Percentiles rank a stretch among this genome's conserved stretches.
phyloP scores from a whole-genome alignment of 2,329 filamentous ascomycete species.

The Penicillium janthinellum region DNA sequence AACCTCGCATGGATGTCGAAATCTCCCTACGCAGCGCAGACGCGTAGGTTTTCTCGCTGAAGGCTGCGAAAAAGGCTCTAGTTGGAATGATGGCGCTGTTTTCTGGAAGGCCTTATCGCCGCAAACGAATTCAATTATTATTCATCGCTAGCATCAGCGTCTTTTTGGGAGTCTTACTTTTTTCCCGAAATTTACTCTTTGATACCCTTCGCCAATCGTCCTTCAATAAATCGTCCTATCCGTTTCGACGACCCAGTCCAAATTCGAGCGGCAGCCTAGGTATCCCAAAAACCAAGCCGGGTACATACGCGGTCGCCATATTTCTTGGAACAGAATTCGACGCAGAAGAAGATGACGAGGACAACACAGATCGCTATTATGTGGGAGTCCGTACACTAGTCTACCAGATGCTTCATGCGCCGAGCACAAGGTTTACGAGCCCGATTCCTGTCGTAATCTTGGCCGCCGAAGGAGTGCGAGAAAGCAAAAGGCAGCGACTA shows the following conservation, averaged over 20 bases:
- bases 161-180: background rate
- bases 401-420: background rate
- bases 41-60: no score
- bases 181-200: background rate
- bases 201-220: background rate
- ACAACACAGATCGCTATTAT: background rate
- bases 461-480: background rate
- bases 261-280: background rate
- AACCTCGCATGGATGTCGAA: no score
- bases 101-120: no score
- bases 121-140: background rate
- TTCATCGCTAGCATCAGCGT: background rate
- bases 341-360: background rate
- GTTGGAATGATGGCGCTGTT: no score
- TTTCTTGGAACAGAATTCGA: background rate
- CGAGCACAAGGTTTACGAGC: background rate
- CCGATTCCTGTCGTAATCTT: background rate
- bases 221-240: background rate
- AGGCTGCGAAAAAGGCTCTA: no score
- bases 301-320: background rate
- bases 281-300: background rate
- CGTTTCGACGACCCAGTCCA: background rate
- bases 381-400: background rate
- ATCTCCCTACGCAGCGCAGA: no score
- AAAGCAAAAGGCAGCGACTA: background rate